Conservation (phyloP, 352 stramenopile genomes). For the Phytophthora multivora region DNA sequence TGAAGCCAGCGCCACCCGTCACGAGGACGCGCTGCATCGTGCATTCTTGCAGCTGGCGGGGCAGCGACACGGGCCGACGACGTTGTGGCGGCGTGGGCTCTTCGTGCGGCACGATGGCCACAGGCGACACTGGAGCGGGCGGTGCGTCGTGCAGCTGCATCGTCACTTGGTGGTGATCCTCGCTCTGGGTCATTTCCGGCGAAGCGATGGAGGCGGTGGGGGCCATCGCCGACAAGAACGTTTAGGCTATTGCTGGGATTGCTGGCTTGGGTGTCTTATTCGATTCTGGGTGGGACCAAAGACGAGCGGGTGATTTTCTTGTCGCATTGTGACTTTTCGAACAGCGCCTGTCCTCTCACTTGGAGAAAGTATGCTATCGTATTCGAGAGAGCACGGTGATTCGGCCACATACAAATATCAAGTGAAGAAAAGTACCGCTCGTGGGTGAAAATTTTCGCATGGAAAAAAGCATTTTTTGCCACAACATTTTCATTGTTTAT, state of each 20-base stretch:
- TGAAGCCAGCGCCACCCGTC: conserved; percentile 94
- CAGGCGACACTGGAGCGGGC: conserved; percentile 15
- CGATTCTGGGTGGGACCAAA: conserved; percentile 2
- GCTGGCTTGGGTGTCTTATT: conserved; percentile 17
- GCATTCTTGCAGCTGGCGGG: conserved; percentile 41
- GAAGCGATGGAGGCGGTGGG: conserved; percentile 37
- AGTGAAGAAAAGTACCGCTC: background rate
- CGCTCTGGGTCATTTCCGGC: conserved; percentile 27
- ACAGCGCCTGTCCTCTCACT: conserved; percentile 12
- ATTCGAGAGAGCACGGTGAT: background rate
- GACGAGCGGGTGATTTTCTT: conserved; percentile 6
- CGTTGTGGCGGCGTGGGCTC: conserved; percentile 13
- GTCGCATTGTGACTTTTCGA: conserved; percentile 21
- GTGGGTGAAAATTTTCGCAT: conserved; percentile 5
- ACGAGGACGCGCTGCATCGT: conserved; percentile 95
- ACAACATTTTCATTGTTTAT: conserved; percentile 1
- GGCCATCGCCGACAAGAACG: conserved; percentile 19
- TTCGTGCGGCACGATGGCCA: conserved; percentile 17
- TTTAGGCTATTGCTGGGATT: conserved; percentile 1
- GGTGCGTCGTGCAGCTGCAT: conserved; percentile 1
- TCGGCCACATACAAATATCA: background rate
- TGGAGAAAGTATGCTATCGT: background rate
- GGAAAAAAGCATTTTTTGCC: background rate
- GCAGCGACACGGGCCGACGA: conserved; percentile 28
- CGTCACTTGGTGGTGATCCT: conserved; percentile 12